A percentile compares a stretch with the other conserved stretches of the same genome.
phyloP scores from a whole-genome alignment of 2,329 filamentous ascomycete genomes.

The Cryphonectria japonica region DNA sequence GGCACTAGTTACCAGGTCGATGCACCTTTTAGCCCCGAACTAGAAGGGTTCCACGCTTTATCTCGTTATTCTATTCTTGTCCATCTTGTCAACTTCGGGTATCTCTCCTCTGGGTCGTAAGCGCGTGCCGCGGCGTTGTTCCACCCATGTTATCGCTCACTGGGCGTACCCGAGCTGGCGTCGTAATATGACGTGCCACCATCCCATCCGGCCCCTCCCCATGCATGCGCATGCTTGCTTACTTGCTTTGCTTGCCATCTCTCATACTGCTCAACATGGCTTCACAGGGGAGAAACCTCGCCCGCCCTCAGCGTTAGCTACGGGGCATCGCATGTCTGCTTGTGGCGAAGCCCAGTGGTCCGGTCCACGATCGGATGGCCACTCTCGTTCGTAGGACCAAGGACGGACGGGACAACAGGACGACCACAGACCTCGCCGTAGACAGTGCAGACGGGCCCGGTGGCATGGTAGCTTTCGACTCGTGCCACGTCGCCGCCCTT shows the following conservation, averaged over 20 bases:
- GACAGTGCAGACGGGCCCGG: not conserved
- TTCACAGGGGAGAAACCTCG: not conserved
- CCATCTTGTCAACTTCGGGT: not conserved
- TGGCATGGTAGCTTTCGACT: not conserved
- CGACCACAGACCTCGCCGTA: not conserved
- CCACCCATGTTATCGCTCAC: not conserved
- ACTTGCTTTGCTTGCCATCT: not conserved
- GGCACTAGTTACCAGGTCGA: not conserved
- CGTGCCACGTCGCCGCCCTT: conserved; percentile 5
- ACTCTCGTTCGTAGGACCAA: not conserved
- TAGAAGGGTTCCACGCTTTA: not conserved
- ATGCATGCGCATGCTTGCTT: not conserved
- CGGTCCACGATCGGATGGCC: not conserved
- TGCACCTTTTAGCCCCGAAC: not conserved
- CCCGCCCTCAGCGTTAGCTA: not conserved
- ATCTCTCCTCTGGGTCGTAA: not conserved
- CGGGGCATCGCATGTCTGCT: not conserved
- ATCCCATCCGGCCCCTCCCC: not conserved
- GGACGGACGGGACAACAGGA: not conserved
- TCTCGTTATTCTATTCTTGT: not conserved
- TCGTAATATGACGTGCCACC: not conserved
- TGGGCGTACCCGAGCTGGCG: not conserved
- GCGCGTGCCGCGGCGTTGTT: not conserved
- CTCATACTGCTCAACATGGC: not conserved
- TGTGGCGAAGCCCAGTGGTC: not conserved